Evolutionary conservation across 2,329 filamentous ascomycete genomes (phyloP), one percentile per base, ranked within the genome.

Genomic region (Fusarium metavorans): DNA sequence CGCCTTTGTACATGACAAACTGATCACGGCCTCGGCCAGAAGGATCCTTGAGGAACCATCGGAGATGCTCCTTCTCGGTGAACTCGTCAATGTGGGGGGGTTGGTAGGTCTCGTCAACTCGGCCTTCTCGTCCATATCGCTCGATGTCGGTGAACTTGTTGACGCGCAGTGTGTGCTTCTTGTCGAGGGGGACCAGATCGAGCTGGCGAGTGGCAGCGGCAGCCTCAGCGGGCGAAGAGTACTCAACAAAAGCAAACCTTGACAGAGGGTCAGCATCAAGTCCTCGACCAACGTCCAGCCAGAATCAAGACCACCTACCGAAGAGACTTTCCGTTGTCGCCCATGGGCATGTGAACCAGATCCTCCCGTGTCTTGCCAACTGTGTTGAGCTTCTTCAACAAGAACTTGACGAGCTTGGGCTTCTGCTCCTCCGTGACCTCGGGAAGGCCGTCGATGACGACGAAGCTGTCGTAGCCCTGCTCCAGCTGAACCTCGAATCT

Each of bases 121-220:
- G 92, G 77, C 97, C 97, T 87, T 98, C 97, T 73, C 95, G 92
- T 74, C 97, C 97, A 83, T 94, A 99, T 77, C 97, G 93, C 83
- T 99, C 97, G 81, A 99, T 95, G 82, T 99, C 97, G 80, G 95
- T 98, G 80, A 99, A 90, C 87, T 99, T 99, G 91, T 99, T 99
- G 79, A 99, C 95, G 74, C 93, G 90, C 79, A 99, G 91, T 62
- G 91, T 98, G 89, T 99, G 95, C 87, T 93, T 98, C 90, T 97
- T 98, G 87, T 99, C 97, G 80, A 99, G 93, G 52, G 96, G 91
- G 7, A 93, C 92, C 80, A 91, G 91, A 84, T 99, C 92, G 69
- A 99, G 92, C 80, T 94, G 91, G 84, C 97, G 95, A 78, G 95
- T 94, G 66, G 96, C 97, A 64, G 94, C 94, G 66, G 94, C 89